Percentiles rank a stretch among this genome's conserved stretches.
Conservation (phyloP, 2,329 filamentous ascomycete species). For the Exophiala aquamarina region DNA sequence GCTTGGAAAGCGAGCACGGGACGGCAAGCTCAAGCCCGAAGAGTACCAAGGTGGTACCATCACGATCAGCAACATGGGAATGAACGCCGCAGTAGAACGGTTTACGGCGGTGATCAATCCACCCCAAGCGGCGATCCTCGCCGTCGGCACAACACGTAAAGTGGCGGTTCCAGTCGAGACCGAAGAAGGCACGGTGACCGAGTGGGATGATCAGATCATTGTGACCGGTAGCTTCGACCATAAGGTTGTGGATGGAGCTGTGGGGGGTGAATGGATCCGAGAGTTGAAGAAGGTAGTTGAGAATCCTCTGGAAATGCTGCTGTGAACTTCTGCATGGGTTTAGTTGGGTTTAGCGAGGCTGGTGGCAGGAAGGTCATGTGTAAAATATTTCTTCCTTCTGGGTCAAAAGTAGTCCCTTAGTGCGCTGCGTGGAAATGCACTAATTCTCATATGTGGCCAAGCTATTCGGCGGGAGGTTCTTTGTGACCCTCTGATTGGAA, state of each 20-base stretch:
- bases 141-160: slow-evolving; percentile 93
- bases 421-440: background rate
- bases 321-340: slow-evolving; percentile 56
- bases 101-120: slow-evolving; percentile 99
- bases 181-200: slow-evolving; percentile 76
- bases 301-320: slow-evolving; percentile 91
- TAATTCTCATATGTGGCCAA: background rate
- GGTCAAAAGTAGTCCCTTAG: slow-evolving; percentile 1
- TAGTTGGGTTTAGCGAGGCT: slow-evolving; percentile 24
- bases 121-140: slow-evolving; percentile 91
- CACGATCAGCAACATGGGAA: slow-evolving; percentile 99
- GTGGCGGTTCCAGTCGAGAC: slow-evolving; percentile 83
- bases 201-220: slow-evolving; percentile 96
- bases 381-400: slow-evolving; percentile 22
- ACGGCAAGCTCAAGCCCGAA: slow-evolving; percentile 98
- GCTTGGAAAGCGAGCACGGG: slow-evolving; percentile 90
- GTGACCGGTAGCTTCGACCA: slow-evolving; percentile 97
- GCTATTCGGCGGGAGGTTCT: no score
- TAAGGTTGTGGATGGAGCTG: slow-evolving; percentile 95
- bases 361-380: slow-evolving; percentile 24
- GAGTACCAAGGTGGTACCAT: slow-evolving; percentile 99
- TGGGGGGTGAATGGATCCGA: slow-evolving; percentile 93
- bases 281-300: slow-evolving; percentile 97
- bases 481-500: no score
- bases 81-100: slow-evolving; percentile 94